Percentiles rank a stretch among this genome's conserved stretches.
These are phyloP conservation scores for Ephemerocybe angulata DNA, from an alignment of 768 basidiomycete genomes.

Conservation along the genomic window DNA sequence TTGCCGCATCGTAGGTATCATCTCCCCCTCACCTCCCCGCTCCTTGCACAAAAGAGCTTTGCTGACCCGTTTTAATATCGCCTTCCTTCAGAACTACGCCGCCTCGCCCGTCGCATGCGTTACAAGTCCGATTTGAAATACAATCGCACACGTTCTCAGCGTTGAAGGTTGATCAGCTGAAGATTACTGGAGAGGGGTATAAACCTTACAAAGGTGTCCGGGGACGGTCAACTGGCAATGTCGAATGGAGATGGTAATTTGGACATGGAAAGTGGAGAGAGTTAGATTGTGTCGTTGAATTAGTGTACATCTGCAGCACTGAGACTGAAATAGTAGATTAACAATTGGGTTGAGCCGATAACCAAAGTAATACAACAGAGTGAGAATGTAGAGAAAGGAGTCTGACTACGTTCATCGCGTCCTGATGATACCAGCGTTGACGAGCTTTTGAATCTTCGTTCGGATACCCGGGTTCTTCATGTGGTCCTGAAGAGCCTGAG, in stretches of 20 bases:
- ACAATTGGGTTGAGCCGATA: background rate
- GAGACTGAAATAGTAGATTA: constrained; percentile 1
- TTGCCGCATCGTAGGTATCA: constrained; percentile 53
- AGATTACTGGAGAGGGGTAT: constrained; percentile 72
- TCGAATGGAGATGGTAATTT: constrained; percentile 64
- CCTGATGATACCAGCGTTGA: constrained; percentile 91
- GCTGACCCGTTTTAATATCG: too few relatives aligned
- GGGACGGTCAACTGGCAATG: constrained; percentile 57
- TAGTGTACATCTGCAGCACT: background rate
- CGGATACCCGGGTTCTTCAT: constrained; percentile 88
- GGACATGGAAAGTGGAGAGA: background rate
- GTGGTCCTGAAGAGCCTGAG: constrained; percentile 87
- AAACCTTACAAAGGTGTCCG: constrained; percentile 93
- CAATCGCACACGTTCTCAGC: constrained; percentile 72
- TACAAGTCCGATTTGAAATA: constrained; percentile 70
- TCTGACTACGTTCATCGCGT: constrained; percentile 52
- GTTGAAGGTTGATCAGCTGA: constrained; percentile 83
- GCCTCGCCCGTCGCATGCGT: constrained; percentile 69
- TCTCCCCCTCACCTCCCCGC: background rate
- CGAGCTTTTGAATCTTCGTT: constrained; percentile 81
- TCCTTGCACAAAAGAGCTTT: background rate
- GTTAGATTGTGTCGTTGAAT: background rate
- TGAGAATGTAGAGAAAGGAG: constrained; percentile 1
- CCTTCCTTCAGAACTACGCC: constrained; percentile 27
- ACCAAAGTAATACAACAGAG: background rate